These are phyloP conservation scores for Lachancea dasiensis DNA, from an alignment of 805 yeast genomes.

Conservation along the genomic window DNA sequence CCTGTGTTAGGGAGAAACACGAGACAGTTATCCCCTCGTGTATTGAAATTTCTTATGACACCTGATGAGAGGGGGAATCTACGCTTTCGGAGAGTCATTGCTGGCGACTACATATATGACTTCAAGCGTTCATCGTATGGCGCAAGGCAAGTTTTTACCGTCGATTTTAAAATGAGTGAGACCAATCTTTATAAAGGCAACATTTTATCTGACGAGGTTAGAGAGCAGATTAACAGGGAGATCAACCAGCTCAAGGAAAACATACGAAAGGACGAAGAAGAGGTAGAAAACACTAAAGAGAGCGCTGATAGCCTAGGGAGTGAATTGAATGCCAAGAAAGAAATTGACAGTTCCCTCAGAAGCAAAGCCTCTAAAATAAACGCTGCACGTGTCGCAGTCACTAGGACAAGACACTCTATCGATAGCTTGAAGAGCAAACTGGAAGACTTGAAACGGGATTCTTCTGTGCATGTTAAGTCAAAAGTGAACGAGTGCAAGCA, in stretches of 20 bases:
- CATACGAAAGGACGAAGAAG: constrained; percentile 9
- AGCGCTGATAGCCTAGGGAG: constrained; percentile 20
- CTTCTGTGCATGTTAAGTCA: constrained; percentile 37
- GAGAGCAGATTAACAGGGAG: constrained; percentile 14
- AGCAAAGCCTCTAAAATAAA: constrained; percentile 12
- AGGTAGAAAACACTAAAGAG: constrained; percentile 9
- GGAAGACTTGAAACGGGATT: constrained; percentile 33
- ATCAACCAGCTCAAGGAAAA: constrained; percentile 11
- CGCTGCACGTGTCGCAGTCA: constrained; percentile 17
- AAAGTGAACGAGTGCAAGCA: constrained; percentile 34
- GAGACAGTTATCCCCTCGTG: too few relatives aligned
- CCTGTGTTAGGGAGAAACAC: constrained; percentile 53
- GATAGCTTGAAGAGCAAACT: constrained; percentile 30
- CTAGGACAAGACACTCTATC: constrained; percentile 24
- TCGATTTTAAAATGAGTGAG: constrained; percentile 13
- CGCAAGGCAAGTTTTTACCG: constrained; percentile 42
- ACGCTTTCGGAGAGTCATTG: constrained; percentile 51
- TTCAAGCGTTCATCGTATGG: constrained; percentile 62
- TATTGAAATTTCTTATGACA: constrained; percentile 30
- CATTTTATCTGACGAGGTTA: constrained; percentile 25
- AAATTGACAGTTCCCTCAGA: not conserved
- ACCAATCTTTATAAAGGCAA: constrained; percentile 23
- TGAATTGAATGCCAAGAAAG: constrained; percentile 11
- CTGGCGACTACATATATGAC: constrained; percentile 48
- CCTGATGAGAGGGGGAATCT: constrained; percentile 38